A percentile compares a stretch with the other conserved stretches of the same genome.
These are phyloP conservation scores for Paecilomyces variotii DNA, from an alignment of 2,329 filamentous ascomycete genomes.

Conservation along the genomic window DNA sequence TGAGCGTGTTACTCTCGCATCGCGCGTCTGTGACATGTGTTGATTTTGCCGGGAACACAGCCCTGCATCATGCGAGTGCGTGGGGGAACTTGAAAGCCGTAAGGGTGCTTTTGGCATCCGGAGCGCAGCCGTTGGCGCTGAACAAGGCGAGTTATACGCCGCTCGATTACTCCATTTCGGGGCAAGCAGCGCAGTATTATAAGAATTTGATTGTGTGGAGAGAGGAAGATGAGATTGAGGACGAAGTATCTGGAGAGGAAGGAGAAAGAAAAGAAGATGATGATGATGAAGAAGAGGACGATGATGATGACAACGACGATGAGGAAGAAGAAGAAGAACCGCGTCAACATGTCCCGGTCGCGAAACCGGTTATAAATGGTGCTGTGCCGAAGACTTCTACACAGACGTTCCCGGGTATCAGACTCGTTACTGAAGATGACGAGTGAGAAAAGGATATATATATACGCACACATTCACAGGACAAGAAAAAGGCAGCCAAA, in stretches of 20 bases:
- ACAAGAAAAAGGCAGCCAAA: too few relatives aligned
- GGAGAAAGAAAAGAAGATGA: background rate
- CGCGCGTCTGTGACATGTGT: slow-evolving; percentile 45
- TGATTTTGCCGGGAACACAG: slow-evolving; percentile 74
- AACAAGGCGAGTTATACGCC: slow-evolving; percentile 79
- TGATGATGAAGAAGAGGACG: background rate
- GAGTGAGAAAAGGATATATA: background rate
- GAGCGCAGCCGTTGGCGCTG: slow-evolving; percentile 62
- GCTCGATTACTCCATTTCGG: slow-evolving; percentile 71
- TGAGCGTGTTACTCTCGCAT: slow-evolving; percentile 19
- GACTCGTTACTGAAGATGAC: background rate
- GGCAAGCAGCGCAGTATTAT: slow-evolving; percentile 78
- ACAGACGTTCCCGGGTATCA: background rate
- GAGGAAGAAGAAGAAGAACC: background rate
- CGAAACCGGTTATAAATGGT: background rate
- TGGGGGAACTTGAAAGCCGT: slow-evolving; percentile 73
- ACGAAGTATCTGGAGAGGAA: background rate
- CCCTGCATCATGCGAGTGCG: slow-evolving; percentile 76
- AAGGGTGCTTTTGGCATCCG: slow-evolving; percentile 67
- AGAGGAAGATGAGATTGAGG: slow-evolving; percentile 39
- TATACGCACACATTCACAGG: background rate
- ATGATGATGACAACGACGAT: too few relatives aligned
- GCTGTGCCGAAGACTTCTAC: background rate
- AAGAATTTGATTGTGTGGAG: slow-evolving; percentile 54
- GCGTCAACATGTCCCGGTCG: background rate